Percentiles rank a stretch among this genome's conserved stretches.
These are phyloP conservation scores for Pseudopithomyces maydicus DNA, from an alignment of 2,329 filamentous ascomycete species.

Conservation along the genomic window DNA sequence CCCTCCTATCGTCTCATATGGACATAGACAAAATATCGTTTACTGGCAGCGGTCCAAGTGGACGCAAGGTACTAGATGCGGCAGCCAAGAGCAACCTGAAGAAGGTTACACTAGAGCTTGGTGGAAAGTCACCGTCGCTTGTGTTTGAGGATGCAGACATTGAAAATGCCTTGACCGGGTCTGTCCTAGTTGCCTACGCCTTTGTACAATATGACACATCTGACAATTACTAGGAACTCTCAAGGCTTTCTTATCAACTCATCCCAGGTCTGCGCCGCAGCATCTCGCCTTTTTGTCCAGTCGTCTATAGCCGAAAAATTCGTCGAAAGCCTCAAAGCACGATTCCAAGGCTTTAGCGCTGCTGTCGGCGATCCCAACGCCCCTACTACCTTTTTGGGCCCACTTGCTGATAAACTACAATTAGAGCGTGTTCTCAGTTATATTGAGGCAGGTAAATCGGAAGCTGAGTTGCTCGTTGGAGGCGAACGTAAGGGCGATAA, in stretches of 20 bases:
- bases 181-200: neutral
- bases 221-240: constrained; percentile 47
- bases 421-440: constrained; percentile 35
- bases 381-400: constrained; percentile 31
- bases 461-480: constrained; percentile 34
- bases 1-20: constrained; percentile 47
- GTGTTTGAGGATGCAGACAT: constrained; percentile 57
- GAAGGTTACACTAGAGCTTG: constrained; percentile 54
- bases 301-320: constrained; percentile 34
- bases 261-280: constrained; percentile 32
- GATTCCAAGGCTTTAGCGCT: constrained; percentile 22
- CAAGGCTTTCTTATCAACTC: constrained; percentile 33
- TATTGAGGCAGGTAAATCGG: constrained; percentile 33
- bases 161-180: constrained; percentile 45
- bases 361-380: constrained; percentile 28
- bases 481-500: constrained; percentile 33
- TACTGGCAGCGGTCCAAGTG: constrained; percentile 45
- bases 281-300: constrained; percentile 36
- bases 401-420: constrained; percentile 33
- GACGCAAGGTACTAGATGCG: constrained; percentile 42
- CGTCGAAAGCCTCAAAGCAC: constrained; percentile 29
- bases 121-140: constrained; percentile 53
- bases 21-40: constrained; percentile 49
- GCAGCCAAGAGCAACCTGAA: constrained; percentile 36
- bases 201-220: constrained; percentile 16